These are phyloP conservation scores for Phlegmacium glaucopus DNA, from an alignment of 768 basidiomycete genomes.

Conservation along the genomic window DNA sequence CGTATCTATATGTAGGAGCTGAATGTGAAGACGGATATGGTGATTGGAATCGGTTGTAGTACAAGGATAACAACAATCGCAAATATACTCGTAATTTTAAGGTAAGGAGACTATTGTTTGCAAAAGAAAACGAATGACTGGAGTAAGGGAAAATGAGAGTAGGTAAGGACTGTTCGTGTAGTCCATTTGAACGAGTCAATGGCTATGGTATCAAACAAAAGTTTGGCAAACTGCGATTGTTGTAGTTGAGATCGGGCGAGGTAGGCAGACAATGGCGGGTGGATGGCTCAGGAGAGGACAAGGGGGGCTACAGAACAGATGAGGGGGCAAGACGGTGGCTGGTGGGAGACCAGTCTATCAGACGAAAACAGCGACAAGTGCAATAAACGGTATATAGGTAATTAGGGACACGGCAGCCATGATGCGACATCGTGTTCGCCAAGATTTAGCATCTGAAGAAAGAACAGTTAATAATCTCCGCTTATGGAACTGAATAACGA, in stretches of 20 bases:
- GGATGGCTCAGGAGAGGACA: slow-evolving; percentile 8
- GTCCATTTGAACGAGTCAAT: neutral
- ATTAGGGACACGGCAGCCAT: slow-evolving; percentile 65
- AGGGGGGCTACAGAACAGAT: slow-evolving; percentile 9
- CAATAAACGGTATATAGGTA: slow-evolving; percentile 78
- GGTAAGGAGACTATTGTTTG: slow-evolving; percentile 2
- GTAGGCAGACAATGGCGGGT: neutral
- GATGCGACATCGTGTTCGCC: slow-evolving; percentile 74
- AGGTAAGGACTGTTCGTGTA: neutral
- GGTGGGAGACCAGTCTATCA: slow-evolving; percentile 17
- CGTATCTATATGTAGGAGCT: neutral
- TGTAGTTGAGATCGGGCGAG: neutral
- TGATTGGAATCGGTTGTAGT: too few species aligned
- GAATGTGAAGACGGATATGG: slow-evolving; percentile 2
- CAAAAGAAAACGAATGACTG: slow-evolving; percentile 16
- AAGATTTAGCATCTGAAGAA: slow-evolving; percentile 60
- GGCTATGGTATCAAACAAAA: slow-evolving; percentile 3
- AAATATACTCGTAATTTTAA: neutral
- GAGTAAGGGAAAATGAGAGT: slow-evolving; percentile 4
- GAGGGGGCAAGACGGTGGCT: slow-evolving; percentile 1
- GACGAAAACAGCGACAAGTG: slow-evolving; percentile 66
- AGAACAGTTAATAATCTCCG: neutral
- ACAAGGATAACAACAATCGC: neutral
- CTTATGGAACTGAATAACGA: slow-evolving; percentile 2
- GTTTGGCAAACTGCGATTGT: slow-evolving; percentile 1